phyloP scores from a whole-genome alignment of 345 rosid species.

The Citrus inodora region DNA sequence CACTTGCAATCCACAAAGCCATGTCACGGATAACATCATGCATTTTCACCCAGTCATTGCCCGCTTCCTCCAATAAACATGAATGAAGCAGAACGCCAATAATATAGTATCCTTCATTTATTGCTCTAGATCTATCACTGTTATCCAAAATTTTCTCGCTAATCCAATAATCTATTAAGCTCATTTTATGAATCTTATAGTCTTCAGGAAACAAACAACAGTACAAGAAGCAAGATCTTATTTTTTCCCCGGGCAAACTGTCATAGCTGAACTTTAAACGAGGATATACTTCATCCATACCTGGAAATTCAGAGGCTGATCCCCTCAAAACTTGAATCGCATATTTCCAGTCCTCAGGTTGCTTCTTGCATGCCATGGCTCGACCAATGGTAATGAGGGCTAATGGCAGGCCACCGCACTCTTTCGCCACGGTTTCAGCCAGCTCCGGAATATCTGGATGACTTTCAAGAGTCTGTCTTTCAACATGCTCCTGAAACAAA shows the following conservation, averaged over 20 bases:
- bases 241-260: not conserved
- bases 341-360: not conserved
- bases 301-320: not conserved
- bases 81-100: not conserved
- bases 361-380: not conserved
- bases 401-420: constrained; percentile 1
- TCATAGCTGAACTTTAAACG: constrained; percentile 4
- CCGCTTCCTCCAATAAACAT: constrained; percentile 2
- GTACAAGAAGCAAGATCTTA: not conserved
- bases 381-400: constrained; percentile 1
- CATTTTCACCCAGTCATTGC: constrained; percentile 9
- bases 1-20: constrained; percentile 19
- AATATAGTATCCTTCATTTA: not conserved
- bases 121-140: not conserved
- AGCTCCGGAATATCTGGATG: constrained; percentile 1
- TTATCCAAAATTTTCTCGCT: constrained; percentile 1
- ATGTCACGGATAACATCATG: constrained; percentile 30
- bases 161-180: constrained; percentile 8
- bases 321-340: not conserved
- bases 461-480: not conserved
- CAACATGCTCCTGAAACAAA: not conserved
- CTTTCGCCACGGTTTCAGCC: not conserved
- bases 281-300: not conserved
- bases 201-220: constrained; percentile 1
- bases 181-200: not conserved